These are phyloP conservation scores for Cerioporus squamosus DNA, from an alignment of 1,284 basidiomycete species.

Conservation along the genomic window DNA sequence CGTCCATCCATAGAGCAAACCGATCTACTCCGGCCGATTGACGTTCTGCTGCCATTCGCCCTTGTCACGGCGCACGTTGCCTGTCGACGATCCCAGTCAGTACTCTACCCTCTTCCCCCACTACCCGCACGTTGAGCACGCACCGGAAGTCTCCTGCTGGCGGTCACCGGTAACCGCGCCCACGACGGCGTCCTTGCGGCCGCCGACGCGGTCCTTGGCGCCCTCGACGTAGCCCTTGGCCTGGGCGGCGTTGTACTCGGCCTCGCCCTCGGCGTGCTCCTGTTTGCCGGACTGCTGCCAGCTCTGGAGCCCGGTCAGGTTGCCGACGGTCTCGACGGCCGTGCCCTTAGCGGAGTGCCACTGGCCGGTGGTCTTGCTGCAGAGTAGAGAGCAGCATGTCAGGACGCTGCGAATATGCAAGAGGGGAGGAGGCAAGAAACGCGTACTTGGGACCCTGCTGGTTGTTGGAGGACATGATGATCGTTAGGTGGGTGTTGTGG, in stretches of 20 bases:
- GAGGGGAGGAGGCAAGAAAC: background rate
- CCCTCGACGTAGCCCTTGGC: too few relatives aligned
- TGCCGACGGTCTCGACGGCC: too few relatives aligned
- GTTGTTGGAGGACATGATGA: conserved; percentile 19
- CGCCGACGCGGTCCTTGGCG: conserved; percentile 66
- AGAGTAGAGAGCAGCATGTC: too few relatives aligned
- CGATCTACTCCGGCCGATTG: conserved; percentile 43
- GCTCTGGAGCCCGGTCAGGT: too few relatives aligned
- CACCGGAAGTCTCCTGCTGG: conserved; percentile 60
- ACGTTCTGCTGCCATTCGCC: conserved; percentile 57
- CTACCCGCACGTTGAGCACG: conserved; percentile 21
- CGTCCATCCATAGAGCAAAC: background rate
- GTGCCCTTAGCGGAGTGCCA: too few relatives aligned
- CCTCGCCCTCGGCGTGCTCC: too few relatives aligned
- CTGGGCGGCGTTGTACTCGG: too few relatives aligned
- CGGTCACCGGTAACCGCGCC: conserved; percentile 76
- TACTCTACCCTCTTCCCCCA: background rate
- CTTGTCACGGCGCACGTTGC: conserved; percentile 60
- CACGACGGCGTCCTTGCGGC: conserved; percentile 70
- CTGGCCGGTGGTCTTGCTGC: too few relatives aligned
- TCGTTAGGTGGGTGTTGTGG: background rate
- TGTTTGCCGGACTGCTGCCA: too few relatives aligned
- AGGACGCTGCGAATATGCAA: too few relatives aligned
- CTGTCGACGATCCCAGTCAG: conserved; percentile 30
- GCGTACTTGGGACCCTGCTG: conserved; percentile 19